A percentile compares a stretch with the other conserved stretches of the same genome.
Evolutionary conservation across 371 early-diverging fungal genomes (phyloP).

Genomic region (Actinomucor elegans): DNA sequence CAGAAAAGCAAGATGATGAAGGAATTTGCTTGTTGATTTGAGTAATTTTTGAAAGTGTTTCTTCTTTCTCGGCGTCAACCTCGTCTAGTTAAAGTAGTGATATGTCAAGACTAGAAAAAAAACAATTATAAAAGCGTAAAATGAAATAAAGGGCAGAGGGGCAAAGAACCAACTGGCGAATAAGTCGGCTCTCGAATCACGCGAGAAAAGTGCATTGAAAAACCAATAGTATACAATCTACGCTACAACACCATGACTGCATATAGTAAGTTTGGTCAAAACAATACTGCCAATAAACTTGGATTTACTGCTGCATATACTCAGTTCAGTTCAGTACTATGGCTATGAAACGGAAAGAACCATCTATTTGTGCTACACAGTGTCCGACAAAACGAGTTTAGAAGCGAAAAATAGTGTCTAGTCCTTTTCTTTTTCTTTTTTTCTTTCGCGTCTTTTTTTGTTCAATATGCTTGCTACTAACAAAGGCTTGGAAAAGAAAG

Average conservation of each 20-base stretch:
- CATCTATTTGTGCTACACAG: no score
- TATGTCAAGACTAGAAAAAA: background rate
- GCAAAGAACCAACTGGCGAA: background rate
- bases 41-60: background rate
- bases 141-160: background rate
- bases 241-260: no score
- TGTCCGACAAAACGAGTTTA: background rate
- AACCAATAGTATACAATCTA: no score
- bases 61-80: background rate
- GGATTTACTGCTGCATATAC: no score
- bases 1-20: background rate
- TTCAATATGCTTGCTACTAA: background rate
- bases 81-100: no score
- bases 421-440: background rate
- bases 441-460: background rate
- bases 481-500: background rate
- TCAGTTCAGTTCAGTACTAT: no score
- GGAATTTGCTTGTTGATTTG: background rate
- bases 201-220: no score
- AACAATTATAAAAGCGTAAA: background rate
- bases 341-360: no score
- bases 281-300: no score
- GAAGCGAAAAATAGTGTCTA: background rate
- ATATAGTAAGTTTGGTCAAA: no score
- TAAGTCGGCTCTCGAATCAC: no score